A percentile compares a stretch with the other conserved stretches of the same genome.
Evolutionary conservation across 1,284 basidiomycete species (phyloP).

Genomic region (Veloporphyrellus conicus): DNA sequence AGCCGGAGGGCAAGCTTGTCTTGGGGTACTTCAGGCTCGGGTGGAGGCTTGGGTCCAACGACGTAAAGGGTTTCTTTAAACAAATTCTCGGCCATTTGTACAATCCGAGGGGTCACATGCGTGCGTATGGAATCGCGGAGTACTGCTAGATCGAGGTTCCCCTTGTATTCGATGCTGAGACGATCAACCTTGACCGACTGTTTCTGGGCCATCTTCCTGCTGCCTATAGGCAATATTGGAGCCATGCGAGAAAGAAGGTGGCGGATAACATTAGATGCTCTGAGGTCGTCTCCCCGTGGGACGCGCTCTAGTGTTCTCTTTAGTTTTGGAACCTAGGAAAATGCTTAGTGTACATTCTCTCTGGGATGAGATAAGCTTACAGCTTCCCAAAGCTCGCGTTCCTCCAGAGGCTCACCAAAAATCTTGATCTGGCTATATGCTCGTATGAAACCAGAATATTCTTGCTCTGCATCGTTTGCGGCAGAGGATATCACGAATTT

Average conservation of each 20-base stretch:
- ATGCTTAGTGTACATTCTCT: neutral
- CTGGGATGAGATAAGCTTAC: conserved; percentile 31
- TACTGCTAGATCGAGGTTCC: conserved; percentile 52
- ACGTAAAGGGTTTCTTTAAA: conserved; percentile 53
- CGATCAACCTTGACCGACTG: neutral
- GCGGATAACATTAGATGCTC: conserved; percentile 21
- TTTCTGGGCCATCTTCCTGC: conserved; percentile 1
- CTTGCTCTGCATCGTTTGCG: conserved; percentile 23
- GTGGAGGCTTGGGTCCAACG: conserved; percentile 41
- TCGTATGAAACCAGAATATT: conserved; percentile 33
- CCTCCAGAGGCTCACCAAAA: conserved; percentile 36
- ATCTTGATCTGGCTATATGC: conserved; percentile 35
- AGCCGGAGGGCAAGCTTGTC: conserved; percentile 17
- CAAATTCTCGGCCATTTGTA: conserved; percentile 43
- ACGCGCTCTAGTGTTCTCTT: conserved; percentile 21
- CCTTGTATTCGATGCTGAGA: conserved; percentile 21
- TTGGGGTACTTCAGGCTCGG: conserved; percentile 14
- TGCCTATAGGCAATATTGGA: conserved; percentile 14
- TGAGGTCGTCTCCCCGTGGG: conserved; percentile 16
- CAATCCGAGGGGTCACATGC: conserved; percentile 57
- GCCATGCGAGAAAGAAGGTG: conserved; percentile 16
- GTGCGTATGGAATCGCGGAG: conserved; percentile 44
- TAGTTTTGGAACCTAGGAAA: conserved; percentile 33
- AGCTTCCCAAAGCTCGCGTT: conserved; percentile 40
- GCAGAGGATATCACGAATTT: conserved; percentile 46